Base-by-base conservation (phyloP, 208 protist genomes). In the Trypanosoma caninum region DNA sequence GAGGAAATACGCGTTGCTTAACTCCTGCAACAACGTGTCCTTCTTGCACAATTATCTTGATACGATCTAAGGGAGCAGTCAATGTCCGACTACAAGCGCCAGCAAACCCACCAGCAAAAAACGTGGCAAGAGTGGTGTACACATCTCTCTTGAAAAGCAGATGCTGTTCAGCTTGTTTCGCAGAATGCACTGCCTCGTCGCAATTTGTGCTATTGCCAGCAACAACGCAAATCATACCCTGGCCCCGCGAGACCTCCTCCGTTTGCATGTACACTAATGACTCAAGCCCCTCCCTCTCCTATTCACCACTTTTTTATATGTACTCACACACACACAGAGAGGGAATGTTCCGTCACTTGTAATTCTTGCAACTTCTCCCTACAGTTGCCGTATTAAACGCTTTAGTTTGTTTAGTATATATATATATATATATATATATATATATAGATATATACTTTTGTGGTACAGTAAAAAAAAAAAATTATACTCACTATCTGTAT, bases 21-120 rank as follows among this genome's bases (percentile, higher is more conserved):
- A 48, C 10, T 33, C 44, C 33, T 20, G 30, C 38, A 40, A 89
- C 76, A 13, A 96, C 62, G 60, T 93, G 82, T 2, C 90, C 90
- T 64, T 96, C 88, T 50, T 97, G 91, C n/a, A 93, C 84, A 53
- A 97, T 90, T 22, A 93, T 80, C 64, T 96, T 96, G 23, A 97
- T 80, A 38, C 93, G 82, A 51, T 97, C 93, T n/a, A 97, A 66
- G 8, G 93, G 93, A 13, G 93, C 93, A 6, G 89, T 96, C 28
- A 89, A 55, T 11, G 89, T 94, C 9, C 93, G 77, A 69, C 85
- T 93, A 31, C 81, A 78, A 13, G 84, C 78, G 1, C 90, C 93
- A 0, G 93, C 93, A 10, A 94, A 66, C 34, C 82, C 84, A 65
- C 89, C 89, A 6, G 89, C 81, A 38, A 90, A 46, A 68, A 93